Conservation (phyloP, 2,329 filamentous ascomycete species). For the Diaporthe ilicicola region DNA sequence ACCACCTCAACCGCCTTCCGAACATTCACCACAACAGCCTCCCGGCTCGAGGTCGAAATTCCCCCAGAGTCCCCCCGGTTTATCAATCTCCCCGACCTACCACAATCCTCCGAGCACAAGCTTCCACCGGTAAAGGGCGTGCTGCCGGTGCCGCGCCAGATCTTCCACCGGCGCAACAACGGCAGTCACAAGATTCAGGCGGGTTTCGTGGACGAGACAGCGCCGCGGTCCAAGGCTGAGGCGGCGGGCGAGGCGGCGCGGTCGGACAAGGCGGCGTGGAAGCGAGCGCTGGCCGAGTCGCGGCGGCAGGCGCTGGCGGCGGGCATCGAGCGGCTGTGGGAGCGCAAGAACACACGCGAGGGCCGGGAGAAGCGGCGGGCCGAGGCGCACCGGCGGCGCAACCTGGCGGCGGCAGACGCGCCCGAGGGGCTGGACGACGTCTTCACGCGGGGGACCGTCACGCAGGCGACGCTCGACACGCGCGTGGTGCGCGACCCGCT, state of each 20-base stretch:
- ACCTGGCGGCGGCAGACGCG: conserved; percentile 62
- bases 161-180: conserved; percentile 70
- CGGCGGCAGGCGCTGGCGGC: conserved; percentile 77
- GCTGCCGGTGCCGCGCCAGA: conserved; percentile 81
- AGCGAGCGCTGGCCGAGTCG: conserved; percentile 74
- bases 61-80: conserved; percentile 89
- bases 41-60: conserved; percentile 56
- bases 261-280: conserved; percentile 65
- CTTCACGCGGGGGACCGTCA: conserved; percentile 75
- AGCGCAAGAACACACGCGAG: conserved; percentile 64
- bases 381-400: conserved; percentile 54
- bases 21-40: conserved; percentile 39
- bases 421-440: conserved; percentile 80
- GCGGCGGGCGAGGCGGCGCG: conserved; percentile 45
- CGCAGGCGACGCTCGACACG: conserved; percentile 58
- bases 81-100: conserved; percentile 80
- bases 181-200: conserved; percentile 67
- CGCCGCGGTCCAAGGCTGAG: conserved; percentile 59
- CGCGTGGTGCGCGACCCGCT: conserved; percentile 68
- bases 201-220: conserved; percentile 68
- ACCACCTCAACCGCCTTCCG: conserved; percentile 7
- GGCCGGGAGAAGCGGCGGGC: conserved; percentile 47
- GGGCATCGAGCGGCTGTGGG: conserved; percentile 75
- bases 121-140: conserved; percentile 72
- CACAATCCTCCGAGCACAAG: conserved; percentile 70